A percentile compares a stretch with the other conserved stretches of the same genome.
Conservation (phyloP, 2,329 filamentous ascomycete genomes). For the Colletotrichum abscissum region DNA sequence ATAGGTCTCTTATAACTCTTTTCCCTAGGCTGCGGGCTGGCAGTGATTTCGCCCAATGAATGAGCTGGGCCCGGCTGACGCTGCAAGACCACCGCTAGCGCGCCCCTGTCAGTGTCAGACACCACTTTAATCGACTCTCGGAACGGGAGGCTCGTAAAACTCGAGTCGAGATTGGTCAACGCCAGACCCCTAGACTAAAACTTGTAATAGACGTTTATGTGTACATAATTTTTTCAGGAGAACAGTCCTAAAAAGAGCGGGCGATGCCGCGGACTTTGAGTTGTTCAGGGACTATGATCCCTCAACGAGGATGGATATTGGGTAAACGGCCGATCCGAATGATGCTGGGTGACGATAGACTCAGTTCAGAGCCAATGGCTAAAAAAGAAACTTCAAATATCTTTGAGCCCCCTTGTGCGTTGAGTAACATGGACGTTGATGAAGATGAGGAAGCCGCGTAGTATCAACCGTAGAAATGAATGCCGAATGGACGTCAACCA, state of each 20-base stretch:
- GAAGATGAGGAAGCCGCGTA: neutral
- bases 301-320: neutral
- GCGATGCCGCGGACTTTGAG: neutral
- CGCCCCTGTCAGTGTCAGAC: constrained; percentile 11
- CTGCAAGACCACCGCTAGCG: constrained; percentile 16
- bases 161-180: constrained; percentile 22
- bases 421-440: neutral
- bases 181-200: constrained; percentile 18
- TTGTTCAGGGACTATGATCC: neutral
- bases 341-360: constrained; percentile 4
- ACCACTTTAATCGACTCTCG: neutral
- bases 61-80: neutral
- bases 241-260: constrained; percentile 9
- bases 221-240: constrained; percentile 22
- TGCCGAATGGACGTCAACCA: too few relatives aligned
- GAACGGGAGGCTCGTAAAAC: constrained; percentile 3
- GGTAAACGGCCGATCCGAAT: neutral
- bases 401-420: neutral
- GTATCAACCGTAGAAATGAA: too few relatives aligned
- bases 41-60: constrained; percentile 1
- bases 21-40: neutral
- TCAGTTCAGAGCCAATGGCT: neutral
- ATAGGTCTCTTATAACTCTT: constrained; percentile 42
- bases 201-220: constrained; percentile 31
- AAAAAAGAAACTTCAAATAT: neutral